phyloP scores from a whole-genome alignment of 2,329 filamentous ascomycete species.

The Fusarium tanahbumbuense region DNA sequence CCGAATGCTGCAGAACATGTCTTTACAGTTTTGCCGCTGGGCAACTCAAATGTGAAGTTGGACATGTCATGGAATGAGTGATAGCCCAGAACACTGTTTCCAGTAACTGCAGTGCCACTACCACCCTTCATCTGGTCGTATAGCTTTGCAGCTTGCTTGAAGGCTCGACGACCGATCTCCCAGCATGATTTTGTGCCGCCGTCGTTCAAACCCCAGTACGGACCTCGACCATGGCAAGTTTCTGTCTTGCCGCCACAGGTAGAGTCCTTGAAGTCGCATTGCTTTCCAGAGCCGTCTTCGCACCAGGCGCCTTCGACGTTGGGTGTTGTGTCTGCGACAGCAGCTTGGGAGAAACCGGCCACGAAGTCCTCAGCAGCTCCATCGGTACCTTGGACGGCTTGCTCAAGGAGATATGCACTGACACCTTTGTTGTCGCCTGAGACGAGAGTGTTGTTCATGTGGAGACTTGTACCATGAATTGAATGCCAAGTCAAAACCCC shows the following conservation, averaged over 20 bases:
- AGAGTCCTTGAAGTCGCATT: slow-evolving; percentile 11
- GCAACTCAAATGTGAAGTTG: neutral
- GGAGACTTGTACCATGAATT: neutral
- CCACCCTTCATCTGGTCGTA: neutral
- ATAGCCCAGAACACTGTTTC: slow-evolving; percentile 3
- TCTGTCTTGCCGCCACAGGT: neutral
- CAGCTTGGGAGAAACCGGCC: neutral
- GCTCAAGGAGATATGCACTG: neutral
- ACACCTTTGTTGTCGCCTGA: slow-evolving; percentile 9
- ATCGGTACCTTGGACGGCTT: neutral
- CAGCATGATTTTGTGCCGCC: slow-evolving; percentile 9
- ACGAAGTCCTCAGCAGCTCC: slow-evolving; percentile 7
- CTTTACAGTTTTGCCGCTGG: neutral
- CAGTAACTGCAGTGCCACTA: neutral
- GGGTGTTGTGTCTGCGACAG: neutral
- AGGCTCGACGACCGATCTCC: slow-evolving; percentile 14
- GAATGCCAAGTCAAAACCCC: slow-evolving; percentile 12
- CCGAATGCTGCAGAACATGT: slow-evolving; percentile 3
- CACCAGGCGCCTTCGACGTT: slow-evolving; percentile 19
- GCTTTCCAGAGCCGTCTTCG: slow-evolving; percentile 1
- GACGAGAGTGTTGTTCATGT: slow-evolving; percentile 16
- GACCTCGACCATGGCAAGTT: neutral
- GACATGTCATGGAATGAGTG: slow-evolving; percentile 13
- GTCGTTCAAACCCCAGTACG: slow-evolving; percentile 10
- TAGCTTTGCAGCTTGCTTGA: neutral